Conservation (phyloP, 208 protist genomes). For the Trichomonas vaginalis region DNA sequence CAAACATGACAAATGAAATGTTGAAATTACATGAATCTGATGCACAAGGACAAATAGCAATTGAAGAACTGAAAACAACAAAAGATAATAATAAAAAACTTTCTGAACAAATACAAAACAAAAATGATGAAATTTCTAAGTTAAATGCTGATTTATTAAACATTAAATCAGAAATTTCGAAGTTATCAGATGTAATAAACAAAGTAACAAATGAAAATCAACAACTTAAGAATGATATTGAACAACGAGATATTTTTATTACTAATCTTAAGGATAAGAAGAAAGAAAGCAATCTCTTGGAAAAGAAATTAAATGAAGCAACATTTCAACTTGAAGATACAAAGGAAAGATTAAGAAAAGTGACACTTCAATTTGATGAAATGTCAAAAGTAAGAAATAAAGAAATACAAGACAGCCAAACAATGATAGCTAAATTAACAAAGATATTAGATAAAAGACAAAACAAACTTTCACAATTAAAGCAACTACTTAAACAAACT, state of each 20-base stretch:
- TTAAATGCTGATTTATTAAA: background rate
- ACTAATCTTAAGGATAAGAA: background rate
- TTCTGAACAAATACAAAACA: background rate
- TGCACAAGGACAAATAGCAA: background rate
- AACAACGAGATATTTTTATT: background rate
- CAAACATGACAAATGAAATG: background rate
- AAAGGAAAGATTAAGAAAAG: background rate
- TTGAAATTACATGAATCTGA: background rate
- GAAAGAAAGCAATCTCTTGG: background rate
- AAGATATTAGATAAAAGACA: background rate
- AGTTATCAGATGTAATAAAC: background rate
- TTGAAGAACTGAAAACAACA: background rate
- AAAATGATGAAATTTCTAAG: background rate
- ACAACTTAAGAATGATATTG: background rate
- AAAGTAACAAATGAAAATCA: background rate
- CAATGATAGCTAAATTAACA: background rate
- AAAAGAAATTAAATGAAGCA: background rate
- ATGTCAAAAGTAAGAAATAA: background rate
- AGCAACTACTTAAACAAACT: background rate
- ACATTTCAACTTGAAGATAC: background rate
- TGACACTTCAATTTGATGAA: background rate
- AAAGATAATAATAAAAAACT: background rate
- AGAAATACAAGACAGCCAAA: background rate
- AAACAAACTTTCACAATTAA: background rate
- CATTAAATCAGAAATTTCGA: background rate